Evolutionary conservation across 352 stramenopile species (phyloP), one percentile per base, ranked within the genome.

Genomic region (Globisporangium uncinulatum): DNA sequence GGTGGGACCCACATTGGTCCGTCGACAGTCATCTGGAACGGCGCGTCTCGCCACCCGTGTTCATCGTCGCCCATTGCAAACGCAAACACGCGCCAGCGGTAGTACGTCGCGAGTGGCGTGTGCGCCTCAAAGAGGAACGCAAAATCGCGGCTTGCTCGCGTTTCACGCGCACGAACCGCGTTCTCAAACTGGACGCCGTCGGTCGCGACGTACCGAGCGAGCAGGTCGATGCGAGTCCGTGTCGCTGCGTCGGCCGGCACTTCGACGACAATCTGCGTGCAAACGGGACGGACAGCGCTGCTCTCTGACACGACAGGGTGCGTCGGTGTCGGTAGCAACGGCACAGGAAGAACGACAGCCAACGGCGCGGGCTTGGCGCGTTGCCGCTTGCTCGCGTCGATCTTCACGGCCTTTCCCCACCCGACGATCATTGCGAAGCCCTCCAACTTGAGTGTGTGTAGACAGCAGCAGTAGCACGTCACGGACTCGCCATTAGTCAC

Each of bases 331-430:
- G 48, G 43, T 34, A 46, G 29, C 43, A 17, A 8, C 34, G 61
- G 17, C 13, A 51, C 51, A 11, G 50, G 15, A 56, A 50, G 44
- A 15, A 59, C 50, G 9, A 63, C 14, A 39, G 54, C 62, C 43
- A 34, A 57, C 45, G 4, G 63, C 43, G 0, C 57, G 17, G 57
- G 31, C 14, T 59, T 51, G 1, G 61, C 59, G 41, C 57, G 32
- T 39, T 48, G 44, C 21, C 52, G 50, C 13, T 41, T 46, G 4
- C 62, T 72, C 41, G 69, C 54, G 42, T 86, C 76, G 62, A 93
- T 88, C 53, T 84, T 87, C 45, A 93, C 79, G 15, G 78, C 80
- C 71, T 93, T 93, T 6, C 83, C 77, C 83, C 83, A 93, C 9
- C 79, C 77, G 51, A 93, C 79, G 56, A 87, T 73, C 61, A 93